Base-by-base conservation (phyloP, 2,329 filamentous ascomycete genomes). In the Aspergillus calidoustus region DNA sequence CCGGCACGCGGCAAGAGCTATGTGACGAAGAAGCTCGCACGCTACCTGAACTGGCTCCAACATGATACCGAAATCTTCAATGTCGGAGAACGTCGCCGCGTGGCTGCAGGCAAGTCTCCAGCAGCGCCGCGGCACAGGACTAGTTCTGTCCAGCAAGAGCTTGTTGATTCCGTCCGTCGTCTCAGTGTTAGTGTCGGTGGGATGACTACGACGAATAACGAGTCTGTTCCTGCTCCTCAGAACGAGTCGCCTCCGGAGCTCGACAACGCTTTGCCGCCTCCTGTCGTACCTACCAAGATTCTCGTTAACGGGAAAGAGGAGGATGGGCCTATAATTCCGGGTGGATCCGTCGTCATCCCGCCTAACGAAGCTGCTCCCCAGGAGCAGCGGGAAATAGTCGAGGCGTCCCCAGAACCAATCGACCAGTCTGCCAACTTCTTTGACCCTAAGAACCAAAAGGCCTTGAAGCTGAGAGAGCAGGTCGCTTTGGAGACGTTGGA, bases 61-160 rank as follows among this genome's bases (percentile, higher is more conserved):
- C 94, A 99, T 78, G 92, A 97, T 72, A 95, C 93, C 13, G 87
- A 86, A 68, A 97, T 99, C 69, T 99, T 99, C 86, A 99, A 99
- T 72, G 95, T 99, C 43, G 95, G 95, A 63, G 94, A 97, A 77
- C 86, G 93, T 72, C 86, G 95, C 70, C 89, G 95, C 69, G 87
- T 93, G 54, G 92, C 89, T 19, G 90, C 84, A 30, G 81, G 90
- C 54, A 80, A 79, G 49, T 79, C 80, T n/a, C 72, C 73, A 1
- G 72, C 71, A 17, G 70, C 71, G 9, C 65, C 66, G 28, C 55
- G 65, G 19, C 58, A 69, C 43, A 67, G 68, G 22, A 67, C 69
- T 4, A 73, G 69, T 54, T 68, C 72, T 43, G 69, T 80, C 25
- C 77, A 81, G 60, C 77, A 72, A 30, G 76, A 77, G 28, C 72